Conservation (phyloP, 2,329 filamentous ascomycete genomes). For the Fusarium ambrosium region DNA sequence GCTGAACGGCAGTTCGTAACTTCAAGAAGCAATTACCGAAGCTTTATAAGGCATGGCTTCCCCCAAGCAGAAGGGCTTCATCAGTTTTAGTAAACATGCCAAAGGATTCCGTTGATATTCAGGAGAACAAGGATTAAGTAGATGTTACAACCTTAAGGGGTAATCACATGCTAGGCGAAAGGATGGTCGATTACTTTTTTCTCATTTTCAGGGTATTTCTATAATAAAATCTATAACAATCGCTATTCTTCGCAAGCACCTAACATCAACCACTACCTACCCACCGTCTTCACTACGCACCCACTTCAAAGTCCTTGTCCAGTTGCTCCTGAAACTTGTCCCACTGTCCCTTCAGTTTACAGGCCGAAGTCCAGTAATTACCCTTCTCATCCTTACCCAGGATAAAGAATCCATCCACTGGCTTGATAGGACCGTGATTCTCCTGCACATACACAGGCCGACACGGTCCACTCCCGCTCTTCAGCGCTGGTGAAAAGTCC, state of each 20-base stretch:
- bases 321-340: constrained; percentile 20
- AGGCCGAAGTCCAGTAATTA: constrained; percentile 28
- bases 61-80: too few species aligned
- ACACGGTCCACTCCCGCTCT: background rate
- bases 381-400: constrained; percentile 19
- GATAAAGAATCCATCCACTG: constrained; percentile 15
- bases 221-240: background rate
- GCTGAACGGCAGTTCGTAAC: too few species aligned
- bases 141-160: background rate
- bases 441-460: constrained; percentile 10
- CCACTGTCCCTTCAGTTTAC: constrained; percentile 28
- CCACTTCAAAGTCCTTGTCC: background rate
- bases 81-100: too few species aligned
- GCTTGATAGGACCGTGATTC: constrained; percentile 1
- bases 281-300: background rate
- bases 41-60: too few species aligned
- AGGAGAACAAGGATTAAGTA: background rate
- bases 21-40: too few species aligned
- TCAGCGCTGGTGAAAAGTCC: constrained; percentile 19
- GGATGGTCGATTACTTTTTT: background rate
- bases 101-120: background rate
- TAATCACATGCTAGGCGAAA: background rate
- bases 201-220: background rate
- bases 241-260: background rate
- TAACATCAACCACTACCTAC: background rate